A percentile compares a stretch with the other conserved stretches of the same genome.
Conservation (phyloP, 2,329 filamentous ascomycete species). For the Elsinoe australis region DNA sequence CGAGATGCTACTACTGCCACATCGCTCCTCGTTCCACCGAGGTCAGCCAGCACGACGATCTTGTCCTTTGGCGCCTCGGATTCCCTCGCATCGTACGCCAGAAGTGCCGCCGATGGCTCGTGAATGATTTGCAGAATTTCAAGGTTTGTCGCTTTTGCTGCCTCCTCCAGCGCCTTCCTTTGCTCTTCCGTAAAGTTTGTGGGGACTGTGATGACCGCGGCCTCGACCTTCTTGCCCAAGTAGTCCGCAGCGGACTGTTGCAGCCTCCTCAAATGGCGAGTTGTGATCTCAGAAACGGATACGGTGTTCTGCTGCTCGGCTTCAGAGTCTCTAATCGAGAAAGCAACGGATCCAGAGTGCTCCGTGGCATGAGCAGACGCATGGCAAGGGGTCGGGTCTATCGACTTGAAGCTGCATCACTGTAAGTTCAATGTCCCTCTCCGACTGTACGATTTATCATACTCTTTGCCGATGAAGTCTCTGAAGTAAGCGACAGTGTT, state of each 20-base stretch:
- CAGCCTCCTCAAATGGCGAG: constrained; percentile 75
- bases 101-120: constrained; percentile 79
- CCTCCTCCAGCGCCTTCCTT: constrained; percentile 67
- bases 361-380: constrained; percentile 85
- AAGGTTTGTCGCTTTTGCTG: constrained; percentile 71
- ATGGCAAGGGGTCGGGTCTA: constrained; percentile 93
- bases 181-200: constrained; percentile 89
- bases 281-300: constrained; percentile 71
- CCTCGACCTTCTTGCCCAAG: constrained; percentile 84
- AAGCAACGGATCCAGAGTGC: constrained; percentile 62
- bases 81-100: constrained; percentile 78
- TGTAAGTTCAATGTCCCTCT: constrained; percentile 1
- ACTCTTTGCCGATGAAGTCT: constrained; percentile 93
- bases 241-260: constrained; percentile 81
- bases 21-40: constrained; percentile 88
- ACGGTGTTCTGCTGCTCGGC: constrained; percentile 53
- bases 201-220: constrained; percentile 88
- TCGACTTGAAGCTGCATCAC: constrained; percentile 70
- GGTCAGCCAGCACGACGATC: constrained; percentile 80
- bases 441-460: constrained; percentile 32
- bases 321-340: constrained; percentile 66
- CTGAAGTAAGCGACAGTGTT: constrained; percentile 96
- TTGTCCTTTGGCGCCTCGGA: constrained; percentile 75
- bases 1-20: constrained; percentile 83
- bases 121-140: constrained; percentile 89